Percentiles rank a stretch among this genome's conserved stretches.
Evolutionary conservation across 306 rosid genomes (phyloP).

Genomic region (Clitoria ternatea): DNA sequence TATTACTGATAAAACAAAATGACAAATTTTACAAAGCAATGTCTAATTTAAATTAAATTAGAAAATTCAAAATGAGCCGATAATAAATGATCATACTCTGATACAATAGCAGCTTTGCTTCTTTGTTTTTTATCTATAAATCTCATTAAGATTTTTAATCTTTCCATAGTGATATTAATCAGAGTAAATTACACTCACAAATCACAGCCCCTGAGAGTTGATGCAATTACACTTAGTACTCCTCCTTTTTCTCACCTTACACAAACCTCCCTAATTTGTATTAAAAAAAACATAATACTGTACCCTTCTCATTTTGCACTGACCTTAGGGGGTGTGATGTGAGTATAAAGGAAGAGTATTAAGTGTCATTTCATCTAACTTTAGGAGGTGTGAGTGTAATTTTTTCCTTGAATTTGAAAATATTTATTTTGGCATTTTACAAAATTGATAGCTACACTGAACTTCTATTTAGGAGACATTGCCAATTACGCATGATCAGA

Average conservation of each 20-base stretch:
- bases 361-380: too few relatives aligned
- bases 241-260: too few relatives aligned
- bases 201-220: too few relatives aligned
- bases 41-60: not conserved
- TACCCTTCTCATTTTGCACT: too few relatives aligned
- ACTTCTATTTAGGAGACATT: not conserved
- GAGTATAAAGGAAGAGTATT: too few relatives aligned
- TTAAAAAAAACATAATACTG: too few relatives aligned
- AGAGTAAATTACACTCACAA: too few relatives aligned
- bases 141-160: not conserved
- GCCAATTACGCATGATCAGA: not conserved
- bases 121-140: not conserved
- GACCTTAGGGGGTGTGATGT: too few relatives aligned
- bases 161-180: not conserved
- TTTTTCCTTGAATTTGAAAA: constrained; percentile 11
- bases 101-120: not conserved
- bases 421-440: not conserved
- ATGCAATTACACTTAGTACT: too few relatives aligned
- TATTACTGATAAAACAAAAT: not conserved
- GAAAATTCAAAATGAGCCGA: not conserved
- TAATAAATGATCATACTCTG: not conserved
- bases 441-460: not conserved
- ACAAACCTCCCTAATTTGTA: too few relatives aligned
- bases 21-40: not conserved
- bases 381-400: too few relatives aligned